Base-by-base conservation (phyloP, 768 basidiomycete species). In the Boletus eberwhitei region DNA sequence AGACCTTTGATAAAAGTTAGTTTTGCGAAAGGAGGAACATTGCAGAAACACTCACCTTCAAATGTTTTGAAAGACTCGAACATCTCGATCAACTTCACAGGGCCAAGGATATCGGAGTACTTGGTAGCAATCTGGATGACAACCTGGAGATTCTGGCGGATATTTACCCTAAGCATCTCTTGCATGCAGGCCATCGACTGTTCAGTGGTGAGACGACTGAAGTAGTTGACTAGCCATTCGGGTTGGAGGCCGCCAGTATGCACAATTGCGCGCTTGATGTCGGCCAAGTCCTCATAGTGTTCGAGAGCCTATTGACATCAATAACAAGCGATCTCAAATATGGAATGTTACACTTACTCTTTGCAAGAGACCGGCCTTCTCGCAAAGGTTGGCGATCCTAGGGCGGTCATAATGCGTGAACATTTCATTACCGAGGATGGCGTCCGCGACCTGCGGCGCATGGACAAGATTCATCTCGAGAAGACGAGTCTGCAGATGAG, bases 351-450 rank as follows among this genome's bases (percentile, higher is more conserved):
- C 14, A 73, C 85, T 59, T 68, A 94, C 94, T 54, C 95, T 79
- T 74, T 98, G 97, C 66, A 98, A 71, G 40, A 99, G 75, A 45
- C 97, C 97, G 56, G 97, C 97, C 77, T 97, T 97, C 78, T 99
- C 97, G 64, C 95, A 98, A 50, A 99, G 80, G 73, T 98, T 98
- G 59, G 97, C 97, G 65, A 99, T 93, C 53, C 97, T 81, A 6
- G 97, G 93, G 29, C 91, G 85, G 71, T 99, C 97, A 65, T 98
- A 98, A 69, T 98, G 87, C 5, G 88, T 81, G 73, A 98, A 98
- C 93, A 99, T 97, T 67, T 98, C 92, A 70, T 98, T 99, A 29
- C 93, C 93, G 36, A 99, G 87, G 61, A 99, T 99, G 4, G 97
- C 97, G 67, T 99, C 97, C 0, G 97, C 97, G 50, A 98, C 97